Conservation (phyloP, 1,284 basidiomycete genomes). For the Boletus hoseneyae region DNA sequence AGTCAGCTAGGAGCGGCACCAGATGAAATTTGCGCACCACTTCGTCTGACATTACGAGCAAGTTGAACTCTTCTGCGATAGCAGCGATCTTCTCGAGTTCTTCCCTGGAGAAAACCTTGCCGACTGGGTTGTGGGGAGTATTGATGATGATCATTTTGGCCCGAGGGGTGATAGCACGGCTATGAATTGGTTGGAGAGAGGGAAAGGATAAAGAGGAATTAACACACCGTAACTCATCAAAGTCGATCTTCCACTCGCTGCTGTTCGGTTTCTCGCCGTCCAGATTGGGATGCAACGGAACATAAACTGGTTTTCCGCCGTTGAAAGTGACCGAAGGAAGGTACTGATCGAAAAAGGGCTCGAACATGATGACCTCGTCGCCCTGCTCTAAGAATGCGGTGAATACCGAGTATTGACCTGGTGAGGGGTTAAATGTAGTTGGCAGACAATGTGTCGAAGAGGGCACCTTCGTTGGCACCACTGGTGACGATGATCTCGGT, state of each 20-base stretch:
- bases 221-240: constrained; percentile 67
- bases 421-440: not conserved
- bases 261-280: constrained; percentile 56
- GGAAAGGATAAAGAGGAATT: not conserved
- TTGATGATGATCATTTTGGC: constrained; percentile 94
- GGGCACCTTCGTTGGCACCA: constrained; percentile 89
- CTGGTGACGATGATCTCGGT: constrained; percentile 92
- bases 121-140: constrained; percentile 92
- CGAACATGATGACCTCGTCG: constrained; percentile 98
- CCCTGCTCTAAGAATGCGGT: constrained; percentile 84
- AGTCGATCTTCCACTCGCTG: constrained; percentile 83
- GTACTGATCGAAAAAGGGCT: constrained; percentile 98
- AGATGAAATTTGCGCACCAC: constrained; percentile 61
- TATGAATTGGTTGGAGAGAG: constrained; percentile 26
- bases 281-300: constrained; percentile 87
- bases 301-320: constrained; percentile 89
- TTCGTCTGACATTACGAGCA: constrained; percentile 86
- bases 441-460: not conserved
- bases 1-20: not conserved
- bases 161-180: constrained; percentile 77
- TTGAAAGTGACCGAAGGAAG: constrained; percentile 91
- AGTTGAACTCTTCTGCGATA: constrained; percentile 88
- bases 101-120: constrained; percentile 86
- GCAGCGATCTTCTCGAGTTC: constrained; percentile 86
- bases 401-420: constrained; percentile 86